Evolutionary conservation across 192 early-diverging fungal species (phyloP), one percentile per base, ranked within the genome.

Genomic region (Coemansia sp.): DNA sequence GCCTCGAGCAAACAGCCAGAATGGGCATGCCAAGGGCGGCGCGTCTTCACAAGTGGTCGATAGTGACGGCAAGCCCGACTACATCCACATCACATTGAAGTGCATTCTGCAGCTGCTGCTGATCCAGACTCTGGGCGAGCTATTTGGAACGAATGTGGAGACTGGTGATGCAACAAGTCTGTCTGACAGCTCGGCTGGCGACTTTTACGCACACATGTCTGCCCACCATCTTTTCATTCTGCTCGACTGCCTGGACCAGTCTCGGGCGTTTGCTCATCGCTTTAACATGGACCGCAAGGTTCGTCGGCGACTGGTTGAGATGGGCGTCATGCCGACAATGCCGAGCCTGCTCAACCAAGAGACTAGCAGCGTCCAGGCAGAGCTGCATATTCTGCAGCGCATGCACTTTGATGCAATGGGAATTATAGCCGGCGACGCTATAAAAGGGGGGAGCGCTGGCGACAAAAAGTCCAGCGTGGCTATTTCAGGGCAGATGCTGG

Each of bases 281-380:
- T 97, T 97, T 58, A 94, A 97, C 57, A 67, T 60, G 38, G 81
- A 90, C 59, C 79, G 66, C 37, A 81, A 85, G 33, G 79, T 95
- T 23, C 85, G 94, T 8, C 79, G 88, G 38, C 85, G 88, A 14
- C 78, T 97, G 47, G 58, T 89, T 62, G 78, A 83, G 70, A 63
- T 81, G 81, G 90, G 92, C 10, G 89, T 91, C 22, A 92, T 94
- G 81, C 84, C 89, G 15, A 90, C 92, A 33, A 59, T 94, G 52
- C 94, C 94, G 15, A 94, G 94, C 46, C 53, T 97, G 35, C 79
- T 95, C 20, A 94, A 91, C 55, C 92, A 94, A 62, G 94, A 97
- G 68, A 90, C 92, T 10, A 76, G 68, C 22, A 85, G 78, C 58
- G 80, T 83, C 38, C 72, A 84, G 56, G 77, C 87, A 52, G 66